A percentile compares a stretch with the other conserved stretches of the same genome.
Evolutionary conservation across 257 asterid species (phyloP).

Genomic region (Solanum appendiculatum): DNA sequence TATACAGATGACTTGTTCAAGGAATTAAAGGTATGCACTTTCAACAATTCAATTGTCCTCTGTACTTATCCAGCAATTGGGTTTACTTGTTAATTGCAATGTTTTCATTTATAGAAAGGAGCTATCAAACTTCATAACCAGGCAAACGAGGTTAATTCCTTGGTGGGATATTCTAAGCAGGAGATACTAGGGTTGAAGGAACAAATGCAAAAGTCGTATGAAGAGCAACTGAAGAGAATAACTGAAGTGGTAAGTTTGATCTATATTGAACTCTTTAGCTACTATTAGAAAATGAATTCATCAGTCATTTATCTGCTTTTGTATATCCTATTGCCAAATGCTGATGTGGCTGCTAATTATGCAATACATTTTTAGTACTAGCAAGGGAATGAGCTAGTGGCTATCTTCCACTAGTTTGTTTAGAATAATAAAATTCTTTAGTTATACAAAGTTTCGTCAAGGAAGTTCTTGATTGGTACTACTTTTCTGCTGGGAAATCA

Average conservation of each 20-base stretch:
- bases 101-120: constrained; percentile 25
- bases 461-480: neutral
- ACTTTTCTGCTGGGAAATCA: neutral
- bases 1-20: constrained; percentile 40
- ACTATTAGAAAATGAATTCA: neutral
- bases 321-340: neutral
- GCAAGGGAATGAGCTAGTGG: neutral
- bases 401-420: neutral
- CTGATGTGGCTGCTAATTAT: neutral
- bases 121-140: constrained; percentile 30
- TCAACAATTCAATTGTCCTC: neutral
- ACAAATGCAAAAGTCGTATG: constrained; percentile 29
- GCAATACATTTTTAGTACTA: neutral
- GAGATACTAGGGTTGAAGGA: constrained; percentile 39
- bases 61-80: neutral
- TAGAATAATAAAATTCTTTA: neutral
- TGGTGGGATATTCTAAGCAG: constrained; percentile 34
- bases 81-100: neutral
- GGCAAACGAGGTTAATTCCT: constrained; percentile 31
- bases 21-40: constrained; percentile 26
- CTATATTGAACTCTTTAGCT: neutral
- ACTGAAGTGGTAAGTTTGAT: constrained; percentile 42
- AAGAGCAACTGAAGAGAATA: constrained; percentile 36
- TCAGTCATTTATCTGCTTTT: neutral
- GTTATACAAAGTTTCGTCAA: neutral